phyloP scores from a whole-genome alignment of 2,329 filamentous ascomycete genomes.

The Pseudogymnoascus sp. region DNA sequence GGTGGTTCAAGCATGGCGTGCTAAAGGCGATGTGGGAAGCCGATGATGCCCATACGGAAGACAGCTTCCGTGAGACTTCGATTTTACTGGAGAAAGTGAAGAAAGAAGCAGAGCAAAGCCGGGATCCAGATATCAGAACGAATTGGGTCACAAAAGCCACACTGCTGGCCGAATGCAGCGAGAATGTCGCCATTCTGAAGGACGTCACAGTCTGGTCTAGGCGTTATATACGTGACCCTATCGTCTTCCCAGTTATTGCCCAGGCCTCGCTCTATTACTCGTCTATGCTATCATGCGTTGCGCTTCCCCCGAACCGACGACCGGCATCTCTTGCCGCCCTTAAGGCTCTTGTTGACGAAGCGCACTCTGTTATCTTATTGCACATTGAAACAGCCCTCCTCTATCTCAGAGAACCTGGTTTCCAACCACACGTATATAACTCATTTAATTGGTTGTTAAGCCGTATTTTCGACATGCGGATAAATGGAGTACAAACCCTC shows the following conservation, averaged over 20 bases:
- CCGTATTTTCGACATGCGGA: not conserved
- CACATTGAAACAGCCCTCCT: not conserved
- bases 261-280: not conserved
- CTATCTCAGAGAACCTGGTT: not conserved
- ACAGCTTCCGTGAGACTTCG: not conserved
- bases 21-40: not conserved
- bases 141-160: not conserved
- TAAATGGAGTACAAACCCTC: not conserved
- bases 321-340: not conserved
- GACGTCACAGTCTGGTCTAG: not conserved
- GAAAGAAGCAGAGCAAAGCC: not conserved
- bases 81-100: not conserved
- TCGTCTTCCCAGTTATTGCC: not conserved
- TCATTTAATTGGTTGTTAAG: not conserved
- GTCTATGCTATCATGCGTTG: not conserved
- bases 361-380: not conserved
- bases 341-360: not conserved
- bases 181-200: not conserved
- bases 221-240: not conserved
- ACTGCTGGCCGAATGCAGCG: not conserved
- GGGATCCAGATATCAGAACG: not conserved
- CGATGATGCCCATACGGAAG: not conserved
- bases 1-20: not conserved
- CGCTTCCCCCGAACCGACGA: not conserved
- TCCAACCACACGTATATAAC: not conserved